Conservation (phyloP, 257 asterid genomes). For the Forsythia viridissima region DNA sequence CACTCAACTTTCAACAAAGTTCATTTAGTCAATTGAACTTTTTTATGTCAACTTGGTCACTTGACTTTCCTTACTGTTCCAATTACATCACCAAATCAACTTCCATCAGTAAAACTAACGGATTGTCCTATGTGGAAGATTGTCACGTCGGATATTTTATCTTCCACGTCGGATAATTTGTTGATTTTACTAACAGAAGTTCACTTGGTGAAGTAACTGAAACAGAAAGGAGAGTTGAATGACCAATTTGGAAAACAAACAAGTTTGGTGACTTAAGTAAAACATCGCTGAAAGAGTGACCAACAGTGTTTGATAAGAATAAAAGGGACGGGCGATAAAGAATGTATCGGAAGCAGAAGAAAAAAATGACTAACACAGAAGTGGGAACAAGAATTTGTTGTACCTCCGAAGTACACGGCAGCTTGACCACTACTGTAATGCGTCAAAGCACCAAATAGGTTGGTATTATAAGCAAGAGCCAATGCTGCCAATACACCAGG, state of each 20-base stretch:
- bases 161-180: no score
- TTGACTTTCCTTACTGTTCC: not conserved
- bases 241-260: not conserved
- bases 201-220: not conserved
- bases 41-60: not conserved
- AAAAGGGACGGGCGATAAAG: not conserved
- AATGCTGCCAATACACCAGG: conserved; percentile 83
- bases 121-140: not conserved
- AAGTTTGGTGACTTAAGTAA: not conserved
- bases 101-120: not conserved
- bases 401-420: conserved; percentile 96
- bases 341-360: not conserved
- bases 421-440: conserved; percentile 99
- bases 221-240: not conserved
- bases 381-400: not conserved
- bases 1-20: not conserved
- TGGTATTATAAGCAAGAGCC: conserved; percentile 88
- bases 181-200: not conserved
- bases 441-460: conserved; percentile 87
- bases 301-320: not conserved
- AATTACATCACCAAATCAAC: not conserved
- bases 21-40: not conserved
- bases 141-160: not conserved
- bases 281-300: not conserved
- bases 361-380: not conserved